These are phyloP conservation scores for Salix purpurea DNA, from an alignment of 345 rosid genomes.

Conservation along the genomic window DNA sequence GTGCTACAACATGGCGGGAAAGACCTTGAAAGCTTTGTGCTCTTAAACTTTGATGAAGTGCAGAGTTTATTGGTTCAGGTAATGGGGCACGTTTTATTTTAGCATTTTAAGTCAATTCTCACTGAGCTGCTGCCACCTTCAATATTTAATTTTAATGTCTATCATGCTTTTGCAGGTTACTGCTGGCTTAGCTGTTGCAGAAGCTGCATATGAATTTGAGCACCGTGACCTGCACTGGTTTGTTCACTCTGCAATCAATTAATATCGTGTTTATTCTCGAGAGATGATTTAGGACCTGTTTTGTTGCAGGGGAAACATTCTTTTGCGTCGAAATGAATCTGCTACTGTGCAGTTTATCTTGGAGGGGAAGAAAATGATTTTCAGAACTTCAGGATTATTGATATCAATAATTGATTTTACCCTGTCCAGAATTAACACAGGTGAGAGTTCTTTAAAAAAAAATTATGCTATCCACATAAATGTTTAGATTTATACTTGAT, in stretches of 20 bases:
- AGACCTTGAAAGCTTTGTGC: slow-evolving; percentile 91
- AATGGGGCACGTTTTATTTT: background rate
- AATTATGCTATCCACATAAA: background rate
- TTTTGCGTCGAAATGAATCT: slow-evolving; percentile 64
- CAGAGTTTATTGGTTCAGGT: slow-evolving; percentile 82
- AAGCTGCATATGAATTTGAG: slow-evolving; percentile 92
- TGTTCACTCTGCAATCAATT: slow-evolving; percentile 4
- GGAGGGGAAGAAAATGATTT: slow-evolving; percentile 51
- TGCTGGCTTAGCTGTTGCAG: slow-evolving; percentile 89
- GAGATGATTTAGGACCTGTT: slow-evolving; percentile 1
- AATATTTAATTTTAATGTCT: background rate
- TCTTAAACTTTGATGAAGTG: slow-evolving; percentile 74
- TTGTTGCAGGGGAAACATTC: slow-evolving; percentile 77
- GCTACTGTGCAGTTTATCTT: slow-evolving; percentile 41
- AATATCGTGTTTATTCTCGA: background rate
- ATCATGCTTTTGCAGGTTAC: slow-evolving; percentile 53
- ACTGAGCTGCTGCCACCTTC: background rate
- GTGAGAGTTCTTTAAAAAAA: slow-evolving; percentile 28
- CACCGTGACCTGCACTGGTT: slow-evolving; percentile 94
- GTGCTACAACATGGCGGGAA: slow-evolving; percentile 92
- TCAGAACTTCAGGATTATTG: slow-evolving; percentile 56
- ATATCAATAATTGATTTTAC: slow-evolving; percentile 89
- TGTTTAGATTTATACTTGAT: background rate
- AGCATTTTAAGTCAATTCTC: background rate
- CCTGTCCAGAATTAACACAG: slow-evolving; percentile 84